Evolutionary conservation across 495 filamentous ascomycete species (phyloP).

Genomic region (Tuber indicum): DNA sequence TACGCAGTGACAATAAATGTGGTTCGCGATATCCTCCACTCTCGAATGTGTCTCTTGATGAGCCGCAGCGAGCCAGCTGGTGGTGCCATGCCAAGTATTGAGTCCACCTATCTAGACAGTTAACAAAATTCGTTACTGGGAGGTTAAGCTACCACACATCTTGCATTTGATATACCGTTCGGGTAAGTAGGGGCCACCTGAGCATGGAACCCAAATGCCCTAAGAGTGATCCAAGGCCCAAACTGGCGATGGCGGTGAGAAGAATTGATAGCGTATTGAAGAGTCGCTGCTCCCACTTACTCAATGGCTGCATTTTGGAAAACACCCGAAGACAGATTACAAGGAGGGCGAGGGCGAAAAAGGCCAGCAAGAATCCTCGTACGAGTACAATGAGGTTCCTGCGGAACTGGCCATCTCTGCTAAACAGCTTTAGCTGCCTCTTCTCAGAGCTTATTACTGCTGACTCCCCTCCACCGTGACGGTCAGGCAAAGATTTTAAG

Average conservation of each 20-base stretch:
- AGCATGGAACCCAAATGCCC: background rate
- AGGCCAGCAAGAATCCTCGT: background rate
- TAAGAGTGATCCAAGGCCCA: background rate
- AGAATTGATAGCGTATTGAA: background rate
- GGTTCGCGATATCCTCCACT: background rate
- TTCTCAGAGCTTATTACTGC: background rate
- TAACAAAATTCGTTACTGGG: background rate
- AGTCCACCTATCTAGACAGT: background rate
- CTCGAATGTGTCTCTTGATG: background rate
- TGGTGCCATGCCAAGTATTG: background rate
- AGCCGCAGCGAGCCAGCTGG: background rate
- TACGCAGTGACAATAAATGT: background rate
- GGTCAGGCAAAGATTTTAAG: background rate
- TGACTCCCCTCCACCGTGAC: no score
- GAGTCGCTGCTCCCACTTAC: background rate
- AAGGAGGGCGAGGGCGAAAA: background rate
- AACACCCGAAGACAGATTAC: background rate
- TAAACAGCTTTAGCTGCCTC: background rate
- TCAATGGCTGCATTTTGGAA: background rate
- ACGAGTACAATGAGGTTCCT: background rate
- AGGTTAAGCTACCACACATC: background rate
- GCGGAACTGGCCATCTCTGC: background rate
- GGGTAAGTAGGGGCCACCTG: background rate
- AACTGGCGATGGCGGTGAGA: background rate
- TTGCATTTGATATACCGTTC: background rate